A percentile compares a stretch with the other conserved stretches of the same genome.
Conservation (phyloP, 176 grass and related monocot species). For the Cenchrus americanus region DNA sequence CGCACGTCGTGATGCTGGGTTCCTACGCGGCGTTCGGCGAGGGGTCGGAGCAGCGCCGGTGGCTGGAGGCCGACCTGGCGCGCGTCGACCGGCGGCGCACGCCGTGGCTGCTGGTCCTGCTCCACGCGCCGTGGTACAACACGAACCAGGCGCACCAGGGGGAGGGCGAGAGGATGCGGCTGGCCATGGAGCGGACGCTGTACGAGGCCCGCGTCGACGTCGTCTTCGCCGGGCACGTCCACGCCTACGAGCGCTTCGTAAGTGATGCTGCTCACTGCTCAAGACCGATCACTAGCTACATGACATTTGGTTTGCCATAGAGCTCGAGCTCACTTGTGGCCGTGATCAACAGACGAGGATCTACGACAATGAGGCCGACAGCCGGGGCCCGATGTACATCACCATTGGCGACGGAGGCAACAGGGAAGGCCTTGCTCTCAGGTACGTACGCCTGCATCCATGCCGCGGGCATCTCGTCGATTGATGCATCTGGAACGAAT, state of each 20-base stretch:
- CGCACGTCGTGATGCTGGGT: slow-evolving; percentile 71
- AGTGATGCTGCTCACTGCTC: background rate
- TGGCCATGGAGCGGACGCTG: slow-evolving; percentile 60
- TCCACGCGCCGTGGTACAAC: slow-evolving; percentile 91
- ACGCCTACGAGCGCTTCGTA: slow-evolving; percentile 87
- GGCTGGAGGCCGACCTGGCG: slow-evolving; percentile 59
- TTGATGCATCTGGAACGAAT: background rate
- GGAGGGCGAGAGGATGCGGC: slow-evolving; percentile 69
- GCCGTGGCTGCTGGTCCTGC: slow-evolving; percentile 59
- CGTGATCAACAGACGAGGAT: slow-evolving; percentile 52
- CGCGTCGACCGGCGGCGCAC: slow-evolving; percentile 59
- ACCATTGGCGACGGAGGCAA: slow-evolving; percentile 90
- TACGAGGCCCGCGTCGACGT: slow-evolving; percentile 62
- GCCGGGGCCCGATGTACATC: slow-evolving; percentile 63
- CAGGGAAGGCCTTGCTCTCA: slow-evolving; percentile 70
- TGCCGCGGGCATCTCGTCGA: background rate
- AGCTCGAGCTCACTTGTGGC: too few species aligned
- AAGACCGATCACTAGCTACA: too few species aligned
- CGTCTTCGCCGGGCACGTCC: slow-evolving; percentile 77
- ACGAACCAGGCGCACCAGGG: slow-evolving; percentile 74
- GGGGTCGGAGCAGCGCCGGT: slow-evolving; percentile 59
- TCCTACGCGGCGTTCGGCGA: slow-evolving; percentile 55
- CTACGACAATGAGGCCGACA: slow-evolving; percentile 54
- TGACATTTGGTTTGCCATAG: too few species aligned
- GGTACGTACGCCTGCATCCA: slow-evolving; percentile 56